Conservation (phyloP, 129 eudicot genomes). For the Lactuca saligna region DNA sequence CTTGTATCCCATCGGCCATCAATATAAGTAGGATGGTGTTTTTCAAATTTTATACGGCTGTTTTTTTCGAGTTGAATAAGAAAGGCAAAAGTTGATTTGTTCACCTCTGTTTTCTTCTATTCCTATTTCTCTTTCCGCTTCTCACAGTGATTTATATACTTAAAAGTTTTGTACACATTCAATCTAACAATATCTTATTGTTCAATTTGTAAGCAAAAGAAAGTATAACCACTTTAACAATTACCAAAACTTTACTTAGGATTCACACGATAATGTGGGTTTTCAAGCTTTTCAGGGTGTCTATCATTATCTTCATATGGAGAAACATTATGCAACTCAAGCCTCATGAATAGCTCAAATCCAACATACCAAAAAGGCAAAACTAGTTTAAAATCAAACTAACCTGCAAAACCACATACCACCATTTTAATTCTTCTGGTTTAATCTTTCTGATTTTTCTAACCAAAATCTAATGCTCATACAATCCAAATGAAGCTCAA, state of each 20-base stretch:
- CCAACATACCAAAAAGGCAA: constrained; percentile 1
- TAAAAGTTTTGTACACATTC: no score
- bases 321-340: not conserved
- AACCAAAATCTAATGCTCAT: constrained; percentile 18
- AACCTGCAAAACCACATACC: constrained; percentile 10
- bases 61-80: no score
- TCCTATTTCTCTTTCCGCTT: no score
- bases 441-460: constrained; percentile 15
- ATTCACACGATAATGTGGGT: not conserved
- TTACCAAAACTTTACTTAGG: not conserved
- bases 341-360: not conserved
- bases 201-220: no score
- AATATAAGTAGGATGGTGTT: no score
- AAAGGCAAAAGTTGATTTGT: no score
- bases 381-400: not conserved
- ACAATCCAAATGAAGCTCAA: constrained; percentile 17
- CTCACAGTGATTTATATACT: no score
- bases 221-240: no score
- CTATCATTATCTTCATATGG: not conserved
- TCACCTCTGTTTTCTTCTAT: no score
- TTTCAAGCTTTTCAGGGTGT: not conserved
- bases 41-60: no score
- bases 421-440: constrained; percentile 17
- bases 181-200: no score
- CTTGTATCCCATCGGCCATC: no score